These are phyloP conservation scores for Vitellaria paradoxa DNA, from an alignment of 179 eudicot species.

Conservation along the genomic window DNA sequence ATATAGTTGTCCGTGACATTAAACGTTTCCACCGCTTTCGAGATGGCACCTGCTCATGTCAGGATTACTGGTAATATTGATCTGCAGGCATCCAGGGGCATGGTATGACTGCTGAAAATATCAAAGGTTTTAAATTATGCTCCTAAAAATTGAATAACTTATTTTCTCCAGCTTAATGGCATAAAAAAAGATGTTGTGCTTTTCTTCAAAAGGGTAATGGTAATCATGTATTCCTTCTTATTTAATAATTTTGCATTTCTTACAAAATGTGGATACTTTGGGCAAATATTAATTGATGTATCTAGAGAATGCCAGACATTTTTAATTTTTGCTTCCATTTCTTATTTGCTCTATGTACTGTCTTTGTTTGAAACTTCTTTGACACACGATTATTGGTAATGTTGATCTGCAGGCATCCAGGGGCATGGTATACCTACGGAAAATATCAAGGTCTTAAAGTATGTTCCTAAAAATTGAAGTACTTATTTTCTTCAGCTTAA, in stretches of 20 bases:
- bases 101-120: not conserved
- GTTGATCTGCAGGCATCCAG: not conserved
- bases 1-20: constrained; percentile 42
- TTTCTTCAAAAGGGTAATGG: too few species aligned
- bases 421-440: not conserved
- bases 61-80: constrained; percentile 46
- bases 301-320: too few species aligned
- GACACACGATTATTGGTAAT: constrained; percentile 30
- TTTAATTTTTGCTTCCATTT: too few species aligned
- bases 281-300: too few species aligned
- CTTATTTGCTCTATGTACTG: too few species aligned
- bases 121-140: not conserved
- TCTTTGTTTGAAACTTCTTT: too few species aligned
- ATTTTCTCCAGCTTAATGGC: not conserved
- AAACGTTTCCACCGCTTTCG: constrained; percentile 46
- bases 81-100: not conserved
- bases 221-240: not conserved
- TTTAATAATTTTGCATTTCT: not conserved
- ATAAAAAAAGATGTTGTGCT: too few species aligned
- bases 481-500: not conserved
- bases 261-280: not conserved
- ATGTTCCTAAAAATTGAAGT: not conserved
- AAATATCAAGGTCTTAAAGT: not conserved
- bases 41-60: constrained; percentile 44
- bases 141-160: not conserved